Evolutionary conservation across 768 basidiomycete species (phyloP).

Genomic region (Podaxis sp.): DNA sequence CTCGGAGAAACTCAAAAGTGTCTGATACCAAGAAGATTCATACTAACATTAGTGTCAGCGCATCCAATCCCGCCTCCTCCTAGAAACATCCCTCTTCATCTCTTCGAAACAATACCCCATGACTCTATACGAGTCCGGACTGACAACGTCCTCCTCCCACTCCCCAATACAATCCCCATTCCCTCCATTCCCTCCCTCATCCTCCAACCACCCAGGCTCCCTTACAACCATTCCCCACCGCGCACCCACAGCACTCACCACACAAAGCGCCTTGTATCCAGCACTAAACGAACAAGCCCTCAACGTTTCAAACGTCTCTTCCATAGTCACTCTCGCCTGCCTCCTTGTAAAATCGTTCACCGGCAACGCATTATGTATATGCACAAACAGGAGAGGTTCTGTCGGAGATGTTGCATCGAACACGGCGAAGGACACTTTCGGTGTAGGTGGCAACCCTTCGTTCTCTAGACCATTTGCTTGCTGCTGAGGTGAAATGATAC

Average conservation of each 20-base stretch:
- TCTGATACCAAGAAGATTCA: not conserved
- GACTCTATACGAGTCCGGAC: constrained; percentile 10
- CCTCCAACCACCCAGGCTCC: not conserved
- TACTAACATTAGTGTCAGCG: not conserved
- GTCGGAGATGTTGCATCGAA: not conserved
- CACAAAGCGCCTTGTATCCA: not conserved
- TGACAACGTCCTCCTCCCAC: constrained; percentile 12
- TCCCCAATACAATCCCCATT: constrained; percentile 14
- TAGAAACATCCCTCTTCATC: constrained; percentile 10
- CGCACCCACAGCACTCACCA: not conserved
- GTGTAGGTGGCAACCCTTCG: not conserved
- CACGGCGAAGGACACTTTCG: not conserved
- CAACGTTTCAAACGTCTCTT: constrained; percentile 3
- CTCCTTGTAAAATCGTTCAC: not conserved
- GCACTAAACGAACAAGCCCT: constrained; percentile 2
- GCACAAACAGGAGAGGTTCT: constrained; percentile 2
- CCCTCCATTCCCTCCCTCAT: not conserved
- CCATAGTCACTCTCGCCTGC: not conserved
- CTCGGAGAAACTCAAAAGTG: not conserved
- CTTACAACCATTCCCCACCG: constrained; percentile 5
- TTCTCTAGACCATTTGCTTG: too few species aligned
- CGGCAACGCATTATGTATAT: not conserved
- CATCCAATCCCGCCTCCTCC: not conserved
- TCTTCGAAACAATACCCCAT: constrained; percentile 14
- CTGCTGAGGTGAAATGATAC: not conserved